Evolutionary conservation across 192 early-diverging fungal genomes (phyloP).

Genomic region (Coemansia pectinata): DNA sequence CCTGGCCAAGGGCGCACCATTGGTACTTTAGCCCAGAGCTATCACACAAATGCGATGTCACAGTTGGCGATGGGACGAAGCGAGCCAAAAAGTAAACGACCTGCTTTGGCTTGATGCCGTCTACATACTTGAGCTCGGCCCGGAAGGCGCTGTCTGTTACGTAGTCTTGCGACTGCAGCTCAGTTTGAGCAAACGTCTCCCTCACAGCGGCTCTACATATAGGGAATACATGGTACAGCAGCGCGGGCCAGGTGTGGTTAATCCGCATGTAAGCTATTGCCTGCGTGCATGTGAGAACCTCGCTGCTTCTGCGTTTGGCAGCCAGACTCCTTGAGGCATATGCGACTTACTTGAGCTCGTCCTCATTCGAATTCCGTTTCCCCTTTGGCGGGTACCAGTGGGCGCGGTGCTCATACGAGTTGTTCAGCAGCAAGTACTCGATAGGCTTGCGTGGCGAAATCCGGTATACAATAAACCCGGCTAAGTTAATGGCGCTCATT

Average conservation of each 20-base stretch:
- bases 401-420: conserved; percentile 74
- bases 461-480: conserved; percentile 76
- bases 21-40: conserved; percentile 70
- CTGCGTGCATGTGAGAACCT: neutral
- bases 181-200: conserved; percentile 72
- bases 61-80: conserved; percentile 61
- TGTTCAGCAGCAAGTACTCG: conserved; percentile 85
- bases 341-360: conserved; percentile 74
- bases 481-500: conserved; percentile 47
- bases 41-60: conserved; percentile 46
- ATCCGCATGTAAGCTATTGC: neutral
- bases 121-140: conserved; percentile 79
- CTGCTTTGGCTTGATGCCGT: conserved; percentile 78
- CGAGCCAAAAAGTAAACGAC: conserved; percentile 82
- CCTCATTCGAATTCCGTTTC: conserved; percentile 72
- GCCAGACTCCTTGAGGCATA: neutral
- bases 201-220: conserved; percentile 73
- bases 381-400: conserved; percentile 87
- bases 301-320: neutral
- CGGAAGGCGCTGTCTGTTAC: conserved; percentile 72
- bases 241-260: neutral
- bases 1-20: conserved; percentile 70
- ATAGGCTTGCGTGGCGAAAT: conserved; percentile 59
- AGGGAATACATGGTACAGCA: neutral
- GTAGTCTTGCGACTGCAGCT: conserved; percentile 68